Base-by-base conservation (phyloP, 1,284 basidiomycete genomes). In the Cutaneotrichosporon sp. region DNA sequence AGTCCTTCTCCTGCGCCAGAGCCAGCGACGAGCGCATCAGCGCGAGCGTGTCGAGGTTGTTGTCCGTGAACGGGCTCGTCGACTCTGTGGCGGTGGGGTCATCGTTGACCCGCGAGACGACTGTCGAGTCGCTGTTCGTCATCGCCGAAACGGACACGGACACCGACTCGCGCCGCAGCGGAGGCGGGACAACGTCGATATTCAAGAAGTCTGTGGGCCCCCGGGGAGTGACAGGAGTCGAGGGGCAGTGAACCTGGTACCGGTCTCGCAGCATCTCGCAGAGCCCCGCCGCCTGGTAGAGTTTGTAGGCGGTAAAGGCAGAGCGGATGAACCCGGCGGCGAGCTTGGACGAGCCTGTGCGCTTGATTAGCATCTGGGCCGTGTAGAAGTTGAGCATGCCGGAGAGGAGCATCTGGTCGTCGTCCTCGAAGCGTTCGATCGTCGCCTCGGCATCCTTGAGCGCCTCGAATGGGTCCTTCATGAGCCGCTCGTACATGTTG, bases 1-100 rank as follows among this genome's bases (percentile, higher is more conserved):
- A 71, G 56, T 77, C 72, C 54, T 69, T 67, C 49, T 76, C 71
- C 43, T 67, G 67, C 0, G 76, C 76, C 1, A 77, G 63, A 0
- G 70, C 67, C 1, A 77, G 61, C 3, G 74, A 72, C 1, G 73
- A 71, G 8, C 73, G 58, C 68, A 77, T 72, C 6, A 77, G 57
- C 1, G 65, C 52, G 11, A 67, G 38, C 9, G 62, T 64, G 38
- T 67, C 65, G 1, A 67, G 62, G 29, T 58, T 62, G 33, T 65
- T 57, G 11, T n/a, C 33, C 11, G 57, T 18, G 20, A 25, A 14
- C 33, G 33, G 14, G 22, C 4, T 11, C 20, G n/a, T 14, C 11
- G 22, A 3, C n/a, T n/a, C n/a, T n/a, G n/a, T n/a, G n/a, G n/a
- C 8, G 18, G 18, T 29, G 4, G 11, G 11, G 25, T 50, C 47